A percentile compares a stretch with the other conserved stretches of the same genome.
phyloP scores from a whole-genome alignment of 192 early-diverging fungal species.

The Backusella tuberculispora region DNA sequence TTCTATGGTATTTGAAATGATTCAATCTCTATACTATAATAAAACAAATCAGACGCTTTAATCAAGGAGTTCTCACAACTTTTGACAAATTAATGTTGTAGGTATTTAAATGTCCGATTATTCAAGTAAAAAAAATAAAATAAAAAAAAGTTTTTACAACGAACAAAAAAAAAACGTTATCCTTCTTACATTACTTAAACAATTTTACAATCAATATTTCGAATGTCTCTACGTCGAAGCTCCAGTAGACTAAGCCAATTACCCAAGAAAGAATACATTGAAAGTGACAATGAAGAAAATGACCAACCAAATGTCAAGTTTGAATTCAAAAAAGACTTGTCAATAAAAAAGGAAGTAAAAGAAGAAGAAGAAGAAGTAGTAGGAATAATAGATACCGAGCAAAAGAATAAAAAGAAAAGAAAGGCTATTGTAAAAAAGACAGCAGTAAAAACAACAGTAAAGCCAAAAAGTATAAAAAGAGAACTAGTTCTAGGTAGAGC shows the following conservation, averaged over 20 bases:
- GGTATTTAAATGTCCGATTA: no score
- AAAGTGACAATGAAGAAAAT: conserved; percentile 1
- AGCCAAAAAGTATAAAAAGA: background rate
- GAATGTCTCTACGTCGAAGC: conserved; percentile 20
- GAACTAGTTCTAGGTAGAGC: background rate
- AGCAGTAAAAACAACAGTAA: background rate
- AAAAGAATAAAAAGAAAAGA: background rate
- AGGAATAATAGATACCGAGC: background rate
- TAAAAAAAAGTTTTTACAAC: background rate
- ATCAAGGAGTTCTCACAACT: no score
- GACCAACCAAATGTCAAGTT: background rate
- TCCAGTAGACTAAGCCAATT: background rate
- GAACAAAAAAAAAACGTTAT: background rate
- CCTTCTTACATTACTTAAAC: background rate
- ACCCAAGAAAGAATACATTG: conserved; percentile 3
- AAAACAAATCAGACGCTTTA: no score
- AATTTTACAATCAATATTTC: conserved; percentile 2
- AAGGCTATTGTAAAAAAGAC: background rate
- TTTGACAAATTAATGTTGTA: no score
- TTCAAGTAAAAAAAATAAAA: no score
- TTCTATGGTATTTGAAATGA: no score
- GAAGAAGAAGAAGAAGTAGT: background rate
- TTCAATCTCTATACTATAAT: no score
- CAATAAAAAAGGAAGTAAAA: background rate
- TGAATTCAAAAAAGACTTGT: background rate